Evolutionary conservation across 495 filamentous ascomycete genomes (phyloP), one percentile per base, ranked within the genome.

Genomic region (Trichoderma orchidacearum): DNA sequence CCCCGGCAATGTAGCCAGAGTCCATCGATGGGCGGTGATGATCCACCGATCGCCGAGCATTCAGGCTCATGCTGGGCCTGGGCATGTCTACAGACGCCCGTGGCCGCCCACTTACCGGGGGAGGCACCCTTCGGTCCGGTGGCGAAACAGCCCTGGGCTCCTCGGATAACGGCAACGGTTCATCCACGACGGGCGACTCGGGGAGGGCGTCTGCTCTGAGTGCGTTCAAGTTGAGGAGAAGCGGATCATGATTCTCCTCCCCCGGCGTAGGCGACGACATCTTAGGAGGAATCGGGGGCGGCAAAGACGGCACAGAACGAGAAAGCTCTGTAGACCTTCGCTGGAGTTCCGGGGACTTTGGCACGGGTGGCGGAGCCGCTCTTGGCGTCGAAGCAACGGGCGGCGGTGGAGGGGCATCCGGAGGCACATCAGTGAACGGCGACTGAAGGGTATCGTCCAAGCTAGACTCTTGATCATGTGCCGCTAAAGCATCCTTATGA

Each of bases 401-500:
- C 9, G 70, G 72, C 4, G 74, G 76, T 11, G 70, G 72, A 9
- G 73, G 75, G 29, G 68, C 57, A 30, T 60, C 59, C 38, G 73
- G 68, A 21, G 78, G 71, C 52, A 68, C 68, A 36, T 71, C 74
- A 13, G 65, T 57, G 4, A 68, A 61, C 8, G 80, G 75, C 17
- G 81, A 79, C 52, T 71, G 69, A 32, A 75, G 70, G 11, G 62
- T 67, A 29, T 80, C 80, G 30, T 83, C 80, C 59, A 85, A 67
- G 68, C 86, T 92, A 23, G 85, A 82, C 35, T 90, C 89, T 45
- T 84, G 80, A 30, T 80, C 83, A 69, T 95, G 89, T 18, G 87
- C 67, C 63, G 89, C 94, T 56, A 97, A 67, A 3, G 93, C 92
- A 72, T 96, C 93, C 69, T 94, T 93, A 66, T 93, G 86, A 36